phyloP scores from a whole-genome alignment of 176 grass and related monocot species.

The Aegilops umbellulata region DNA sequence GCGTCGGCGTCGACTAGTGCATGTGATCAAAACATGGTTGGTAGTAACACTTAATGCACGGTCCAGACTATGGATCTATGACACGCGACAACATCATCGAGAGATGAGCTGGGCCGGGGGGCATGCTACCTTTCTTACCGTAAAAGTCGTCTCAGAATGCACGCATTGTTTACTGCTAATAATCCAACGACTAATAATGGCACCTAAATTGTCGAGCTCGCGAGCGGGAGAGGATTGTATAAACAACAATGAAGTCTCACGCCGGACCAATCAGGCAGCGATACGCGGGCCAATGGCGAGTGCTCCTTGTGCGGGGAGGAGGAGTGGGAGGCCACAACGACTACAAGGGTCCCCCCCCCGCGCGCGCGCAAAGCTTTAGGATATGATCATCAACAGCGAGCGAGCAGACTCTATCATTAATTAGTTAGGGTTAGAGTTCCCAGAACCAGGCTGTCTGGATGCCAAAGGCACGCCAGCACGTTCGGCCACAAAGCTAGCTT shows the following conservation, averaged over 20 bases:
- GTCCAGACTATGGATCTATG: background rate
- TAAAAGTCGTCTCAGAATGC: background rate
- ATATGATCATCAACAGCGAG: too few relatives aligned
- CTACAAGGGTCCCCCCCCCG: too few relatives aligned
- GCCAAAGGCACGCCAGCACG: background rate
- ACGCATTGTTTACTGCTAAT: background rate
- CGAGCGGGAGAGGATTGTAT: background rate
- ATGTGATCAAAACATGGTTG: too few relatives aligned
- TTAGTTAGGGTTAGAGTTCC: slow-evolving; percentile 33
- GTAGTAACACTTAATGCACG: too few relatives aligned
- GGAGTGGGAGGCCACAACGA: slow-evolving; percentile 33
- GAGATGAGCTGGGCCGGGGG: background rate
- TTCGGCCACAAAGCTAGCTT: background rate
- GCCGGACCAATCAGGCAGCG: slow-evolving; percentile 31
- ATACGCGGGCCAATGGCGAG: slow-evolving; percentile 32
- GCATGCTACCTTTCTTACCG: background rate
- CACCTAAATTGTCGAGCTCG: background rate
- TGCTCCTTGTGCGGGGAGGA: background rate
- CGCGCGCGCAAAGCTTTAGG: too few relatives aligned
- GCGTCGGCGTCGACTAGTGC: too few relatives aligned
- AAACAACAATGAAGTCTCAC: background rate
- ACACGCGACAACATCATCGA: background rate
- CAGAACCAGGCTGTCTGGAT: slow-evolving; percentile 40
- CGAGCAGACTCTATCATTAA: background rate
- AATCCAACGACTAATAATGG: background rate